These are phyloP conservation scores for Exobasidium cylindrosporum DNA, from an alignment of 1,284 basidiomycete species.

Conservation along the genomic window DNA sequence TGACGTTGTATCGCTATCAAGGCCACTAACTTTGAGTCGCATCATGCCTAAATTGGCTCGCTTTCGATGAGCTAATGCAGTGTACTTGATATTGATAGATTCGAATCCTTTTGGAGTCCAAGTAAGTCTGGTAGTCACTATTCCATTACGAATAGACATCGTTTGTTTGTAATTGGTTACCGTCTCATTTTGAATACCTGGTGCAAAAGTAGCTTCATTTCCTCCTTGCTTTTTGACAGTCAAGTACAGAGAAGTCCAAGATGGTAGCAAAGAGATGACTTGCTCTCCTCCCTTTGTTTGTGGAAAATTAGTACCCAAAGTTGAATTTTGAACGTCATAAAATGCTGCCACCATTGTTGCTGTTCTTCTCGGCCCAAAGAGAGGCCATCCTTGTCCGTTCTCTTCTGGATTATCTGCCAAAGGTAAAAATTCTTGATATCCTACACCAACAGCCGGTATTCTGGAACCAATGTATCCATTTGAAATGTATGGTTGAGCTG, in stretches of 20 bases:
- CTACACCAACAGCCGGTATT: conserved; percentile 33
- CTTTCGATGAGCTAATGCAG: conserved; percentile 34
- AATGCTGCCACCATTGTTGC: conserved; percentile 38
- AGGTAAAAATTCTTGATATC: conserved; percentile 15
- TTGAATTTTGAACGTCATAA: conserved; percentile 33
- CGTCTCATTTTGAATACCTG: conserved; percentile 15
- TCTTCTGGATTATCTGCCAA: conserved; percentile 3
- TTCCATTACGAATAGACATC: conserved; percentile 33
- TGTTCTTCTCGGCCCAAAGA: conserved; percentile 23
- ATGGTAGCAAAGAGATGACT: conserved; percentile 40
- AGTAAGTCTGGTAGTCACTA: conserved; percentile 31
- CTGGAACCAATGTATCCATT: conserved; percentile 46
- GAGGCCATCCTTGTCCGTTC: conserved; percentile 25
- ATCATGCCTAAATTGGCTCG: conserved; percentile 33
- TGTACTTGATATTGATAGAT: conserved; percentile 28
- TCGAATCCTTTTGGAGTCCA: conserved; percentile 21
- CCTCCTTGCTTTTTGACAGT: conserved; percentile 20
- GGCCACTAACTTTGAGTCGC: conserved; percentile 24
- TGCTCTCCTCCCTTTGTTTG: conserved; percentile 33
- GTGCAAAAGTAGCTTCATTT: conserved; percentile 25
- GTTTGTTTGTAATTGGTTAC: conserved; percentile 38
- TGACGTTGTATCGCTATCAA: conserved; percentile 16
- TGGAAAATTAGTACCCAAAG: conserved; percentile 41
- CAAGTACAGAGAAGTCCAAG: conserved; percentile 35
- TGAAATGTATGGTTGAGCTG: conserved; percentile 30